Evolutionary conservation across 1,284 basidiomycete species (phyloP).

Genomic region (Kwoniella shivajii): DNA sequence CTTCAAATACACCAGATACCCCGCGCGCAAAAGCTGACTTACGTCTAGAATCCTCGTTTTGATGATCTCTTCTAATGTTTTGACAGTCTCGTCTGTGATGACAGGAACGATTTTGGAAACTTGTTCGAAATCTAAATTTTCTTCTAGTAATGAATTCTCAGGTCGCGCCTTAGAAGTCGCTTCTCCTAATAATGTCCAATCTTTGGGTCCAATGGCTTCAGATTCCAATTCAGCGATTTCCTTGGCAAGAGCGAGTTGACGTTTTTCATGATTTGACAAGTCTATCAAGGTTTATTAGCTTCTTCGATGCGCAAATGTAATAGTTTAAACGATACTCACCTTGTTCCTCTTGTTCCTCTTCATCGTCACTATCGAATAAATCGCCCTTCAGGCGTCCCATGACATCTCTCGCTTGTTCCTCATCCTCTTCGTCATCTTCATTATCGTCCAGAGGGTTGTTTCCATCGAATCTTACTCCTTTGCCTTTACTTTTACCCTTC

Average conservation of each 20-base stretch:
- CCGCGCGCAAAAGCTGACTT: constrained; percentile 25
- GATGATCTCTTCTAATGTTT: constrained; percentile 84
- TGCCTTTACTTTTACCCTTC: constrained; percentile 51
- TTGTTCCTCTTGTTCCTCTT: constrained; percentile 39
- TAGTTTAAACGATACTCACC: constrained; percentile 27
- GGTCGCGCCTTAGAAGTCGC: constrained; percentile 79
- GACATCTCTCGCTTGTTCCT: constrained; percentile 46
- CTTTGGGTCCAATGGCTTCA: constrained; percentile 63
- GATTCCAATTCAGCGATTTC: constrained; percentile 61
- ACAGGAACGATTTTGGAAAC: constrained; percentile 83
- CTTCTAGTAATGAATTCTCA: constrained; percentile 86
- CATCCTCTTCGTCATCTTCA: constrained; percentile 32
- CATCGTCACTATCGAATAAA: constrained; percentile 60
- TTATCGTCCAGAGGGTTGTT: constrained; percentile 36
- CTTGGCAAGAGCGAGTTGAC: constrained; percentile 56
- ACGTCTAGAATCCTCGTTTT: constrained; percentile 84
- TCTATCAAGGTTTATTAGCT: constrained; percentile 20
- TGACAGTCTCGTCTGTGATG: constrained; percentile 85
- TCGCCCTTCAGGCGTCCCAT: constrained; percentile 59
- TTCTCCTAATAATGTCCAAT: constrained; percentile 95
- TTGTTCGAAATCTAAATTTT: constrained; percentile 93
- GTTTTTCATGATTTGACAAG: constrained; percentile 59
- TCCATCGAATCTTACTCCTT: constrained; percentile 34
- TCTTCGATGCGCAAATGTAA: too few relatives aligned
- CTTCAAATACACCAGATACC: neutral